These are phyloP conservation scores for Myxozyma lipomycoides DNA, from an alignment of 805 yeast genomes.

Conservation along the genomic window DNA sequence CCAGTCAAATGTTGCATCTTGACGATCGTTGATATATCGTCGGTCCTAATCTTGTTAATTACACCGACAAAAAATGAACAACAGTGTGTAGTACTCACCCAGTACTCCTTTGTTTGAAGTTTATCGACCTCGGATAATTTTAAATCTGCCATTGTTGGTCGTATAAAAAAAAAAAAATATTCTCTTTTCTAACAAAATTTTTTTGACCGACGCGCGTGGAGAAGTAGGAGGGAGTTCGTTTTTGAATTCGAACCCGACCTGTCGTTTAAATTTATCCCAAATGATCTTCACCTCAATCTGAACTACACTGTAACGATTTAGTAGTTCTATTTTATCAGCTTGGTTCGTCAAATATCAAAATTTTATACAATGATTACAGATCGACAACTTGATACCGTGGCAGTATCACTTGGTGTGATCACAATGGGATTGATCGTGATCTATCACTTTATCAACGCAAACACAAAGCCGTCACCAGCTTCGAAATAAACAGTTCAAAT, in stretches of 20 bases:
- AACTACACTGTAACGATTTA: too few relatives aligned
- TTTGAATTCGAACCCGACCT: too few relatives aligned
- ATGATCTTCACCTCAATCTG: too few relatives aligned
- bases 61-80: too few relatives aligned
- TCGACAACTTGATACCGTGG: conserved; percentile 68
- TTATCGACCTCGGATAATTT: conserved; percentile 29
- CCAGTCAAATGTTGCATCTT: conserved; percentile 30
- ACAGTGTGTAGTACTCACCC: conserved; percentile 20
- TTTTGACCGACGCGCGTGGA: too few relatives aligned
- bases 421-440: conserved; percentile 67
- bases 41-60: too few relatives aligned
- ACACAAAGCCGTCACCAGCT: conserved; percentile 10
- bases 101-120: conserved; percentile 31
- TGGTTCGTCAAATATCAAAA: background rate
- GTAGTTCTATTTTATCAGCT: too few relatives aligned
- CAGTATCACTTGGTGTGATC: conserved; percentile 65
- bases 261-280: too few relatives aligned
- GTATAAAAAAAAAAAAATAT: too few relatives aligned
- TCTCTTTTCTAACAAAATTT: too few relatives aligned
- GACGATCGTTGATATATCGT: conserved; percentile 25
- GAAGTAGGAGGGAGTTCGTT: too few relatives aligned
- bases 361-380: conserved; percentile 92
- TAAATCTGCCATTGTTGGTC: conserved; percentile 23
- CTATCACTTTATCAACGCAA: conserved; percentile 51
- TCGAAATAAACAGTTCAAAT: too few relatives aligned